Conservation (phyloP, 768 basidiomycete species). For the Boletus rufocinnamomeus region DNA sequence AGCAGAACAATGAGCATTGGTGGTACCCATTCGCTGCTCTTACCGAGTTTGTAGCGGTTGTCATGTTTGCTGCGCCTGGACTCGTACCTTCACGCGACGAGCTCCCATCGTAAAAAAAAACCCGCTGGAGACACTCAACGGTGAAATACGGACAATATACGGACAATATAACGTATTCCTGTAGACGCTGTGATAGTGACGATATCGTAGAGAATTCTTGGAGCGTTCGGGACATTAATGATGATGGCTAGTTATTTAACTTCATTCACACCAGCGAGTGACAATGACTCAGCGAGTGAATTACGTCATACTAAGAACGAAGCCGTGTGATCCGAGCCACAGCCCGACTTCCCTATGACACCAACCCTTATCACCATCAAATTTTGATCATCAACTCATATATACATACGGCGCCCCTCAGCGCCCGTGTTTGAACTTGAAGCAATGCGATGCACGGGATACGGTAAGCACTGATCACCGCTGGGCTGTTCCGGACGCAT, state of each 20-base stretch:
- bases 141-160: not conserved
- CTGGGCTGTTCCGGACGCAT: not conserved
- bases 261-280: too few relatives aligned
- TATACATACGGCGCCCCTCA: not conserved
- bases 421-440: not conserved
- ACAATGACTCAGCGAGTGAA: not conserved
- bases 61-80: constrained; percentile 35
- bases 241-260: too few relatives aligned
- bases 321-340: not conserved
- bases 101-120: constrained; percentile 22
- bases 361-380: not conserved
- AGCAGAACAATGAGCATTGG: constrained; percentile 32
- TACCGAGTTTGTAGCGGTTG: constrained; percentile 35
- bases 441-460: not conserved
- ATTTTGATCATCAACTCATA: not conserved
- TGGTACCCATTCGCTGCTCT: constrained; percentile 38
- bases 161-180: not conserved
- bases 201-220: constrained; percentile 1
- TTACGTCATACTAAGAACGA: not conserved
- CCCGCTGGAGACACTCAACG: not conserved
- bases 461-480: not conserved
- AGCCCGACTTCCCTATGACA: not conserved
- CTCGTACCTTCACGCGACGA: constrained; percentile 35
- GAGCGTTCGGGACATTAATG: not conserved
- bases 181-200: not conserved